A percentile compares a stretch with the other conserved stretches of the same genome.
Evolutionary conservation across 495 filamentous ascomycete genomes (phyloP).

Genomic region (Penicillium coffeae): DNA sequence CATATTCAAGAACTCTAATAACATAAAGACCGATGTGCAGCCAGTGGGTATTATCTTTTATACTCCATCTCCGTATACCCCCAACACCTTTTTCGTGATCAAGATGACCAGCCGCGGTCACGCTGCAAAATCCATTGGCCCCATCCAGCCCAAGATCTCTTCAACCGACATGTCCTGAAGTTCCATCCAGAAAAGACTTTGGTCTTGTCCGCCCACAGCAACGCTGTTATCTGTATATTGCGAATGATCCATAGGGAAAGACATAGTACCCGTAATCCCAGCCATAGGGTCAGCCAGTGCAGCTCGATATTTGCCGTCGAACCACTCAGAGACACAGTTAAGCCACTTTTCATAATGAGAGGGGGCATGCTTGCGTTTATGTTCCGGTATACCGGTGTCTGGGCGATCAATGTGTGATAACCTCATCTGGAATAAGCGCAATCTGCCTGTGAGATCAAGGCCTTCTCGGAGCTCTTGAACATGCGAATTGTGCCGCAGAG

Average conservation of each 20-base stretch:
- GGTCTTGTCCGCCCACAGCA: background rate
- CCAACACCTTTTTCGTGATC: background rate
- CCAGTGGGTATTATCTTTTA: no score
- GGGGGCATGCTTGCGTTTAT: slow-evolving; percentile 9
- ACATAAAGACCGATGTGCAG: no score
- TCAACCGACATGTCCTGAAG: slow-evolving; percentile 15
- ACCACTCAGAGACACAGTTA: slow-evolving; percentile 10
- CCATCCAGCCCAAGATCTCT: slow-evolving; percentile 13
- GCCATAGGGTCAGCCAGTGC: slow-evolving; percentile 4
- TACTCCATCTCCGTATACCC: background rate
- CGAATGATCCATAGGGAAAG: slow-evolving; percentile 4
- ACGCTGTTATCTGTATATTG: background rate
- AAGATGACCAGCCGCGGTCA: background rate
- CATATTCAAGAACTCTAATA: no score
- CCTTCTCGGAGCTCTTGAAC: slow-evolving; percentile 8
- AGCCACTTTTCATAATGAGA: slow-evolving; percentile 12
- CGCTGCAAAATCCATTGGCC: slow-evolving; percentile 5
- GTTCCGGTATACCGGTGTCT: slow-evolving; percentile 7
- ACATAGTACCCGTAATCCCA: background rate
- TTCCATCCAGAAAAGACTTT: slow-evolving; percentile 8
- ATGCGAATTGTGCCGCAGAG: slow-evolving; percentile 10
- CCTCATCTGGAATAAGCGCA: background rate
- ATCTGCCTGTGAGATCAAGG: slow-evolving; percentile 6
- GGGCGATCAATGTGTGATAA: background rate
- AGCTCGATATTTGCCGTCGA: slow-evolving; percentile 13